Percentiles rank a stretch among this genome's conserved stretches.
Evolutionary conservation across 2,329 filamentous ascomycete species (phyloP).

Genomic region (Aspergillus japonicus): DNA sequence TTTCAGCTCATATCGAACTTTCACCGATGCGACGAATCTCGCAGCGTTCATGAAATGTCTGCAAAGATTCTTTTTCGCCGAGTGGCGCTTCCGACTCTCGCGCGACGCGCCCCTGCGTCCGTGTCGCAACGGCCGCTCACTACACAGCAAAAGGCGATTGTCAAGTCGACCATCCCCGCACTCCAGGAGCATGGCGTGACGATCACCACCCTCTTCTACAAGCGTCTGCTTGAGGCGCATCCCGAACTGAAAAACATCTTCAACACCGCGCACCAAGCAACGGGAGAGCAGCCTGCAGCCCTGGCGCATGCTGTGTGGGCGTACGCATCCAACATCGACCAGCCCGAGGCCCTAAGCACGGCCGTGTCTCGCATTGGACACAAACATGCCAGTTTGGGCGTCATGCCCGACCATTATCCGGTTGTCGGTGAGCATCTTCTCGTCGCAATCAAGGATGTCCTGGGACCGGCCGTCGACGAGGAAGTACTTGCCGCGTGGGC

Average conservation of each 20-base stretch:
- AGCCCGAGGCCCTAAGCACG: slow-evolving; percentile 58
- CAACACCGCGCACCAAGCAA: slow-evolving; percentile 67
- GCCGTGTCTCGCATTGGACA: slow-evolving; percentile 67
- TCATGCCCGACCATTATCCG: slow-evolving; percentile 66
- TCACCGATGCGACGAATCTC: too few relatives aligned
- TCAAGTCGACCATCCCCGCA: slow-evolving; percentile 66
- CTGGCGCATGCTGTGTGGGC: slow-evolving; percentile 66
- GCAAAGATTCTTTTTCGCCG: too few relatives aligned
- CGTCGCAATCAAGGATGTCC: slow-evolving; percentile 62
- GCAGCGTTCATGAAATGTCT: too few relatives aligned
- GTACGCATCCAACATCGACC: slow-evolving; percentile 68
- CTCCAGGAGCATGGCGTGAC: slow-evolving; percentile 63
- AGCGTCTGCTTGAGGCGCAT: slow-evolving; percentile 60
- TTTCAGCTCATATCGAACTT: too few relatives aligned
- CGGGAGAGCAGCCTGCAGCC: slow-evolving; percentile 65
- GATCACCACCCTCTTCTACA: slow-evolving; percentile 68
- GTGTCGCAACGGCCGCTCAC: slow-evolving; percentile 45
- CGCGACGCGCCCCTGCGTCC: too few relatives aligned
- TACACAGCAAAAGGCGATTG: slow-evolving; percentile 58
- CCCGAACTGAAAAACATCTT: slow-evolving; percentile 67
- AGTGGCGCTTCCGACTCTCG: too few relatives aligned
- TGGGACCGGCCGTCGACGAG: slow-evolving; percentile 64
- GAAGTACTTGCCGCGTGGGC: slow-evolving; percentile 65
- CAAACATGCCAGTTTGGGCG: slow-evolving; percentile 68
- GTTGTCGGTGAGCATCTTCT: slow-evolving; percentile 68